These are phyloP conservation scores for Diaporthe velutina DNA, from an alignment of 2,329 filamentous ascomycete genomes.

Conservation along the genomic window DNA sequence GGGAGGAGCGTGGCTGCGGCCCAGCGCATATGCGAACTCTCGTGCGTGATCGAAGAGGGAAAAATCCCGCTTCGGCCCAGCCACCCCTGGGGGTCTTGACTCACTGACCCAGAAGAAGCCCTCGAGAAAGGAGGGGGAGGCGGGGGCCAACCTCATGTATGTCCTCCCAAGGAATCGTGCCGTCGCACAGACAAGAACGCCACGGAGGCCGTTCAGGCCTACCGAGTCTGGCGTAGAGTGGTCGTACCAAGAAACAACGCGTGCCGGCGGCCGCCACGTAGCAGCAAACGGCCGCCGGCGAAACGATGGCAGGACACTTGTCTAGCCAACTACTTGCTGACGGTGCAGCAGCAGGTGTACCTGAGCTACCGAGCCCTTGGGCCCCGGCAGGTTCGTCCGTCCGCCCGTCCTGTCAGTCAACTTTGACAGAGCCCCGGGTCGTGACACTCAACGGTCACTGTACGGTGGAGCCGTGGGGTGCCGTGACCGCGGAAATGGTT, in stretches of 20 bases:
- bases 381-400: background rate
- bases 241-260: too few relatives aligned
- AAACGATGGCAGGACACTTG: background rate
- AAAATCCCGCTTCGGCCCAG: background rate
- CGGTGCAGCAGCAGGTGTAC: background rate
- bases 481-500: background rate
- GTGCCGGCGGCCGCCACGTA: background rate
- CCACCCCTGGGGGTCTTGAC: background rate
- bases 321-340: background rate
- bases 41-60: background rate
- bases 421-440: conserved; percentile 24
- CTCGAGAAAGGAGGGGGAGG: background rate
- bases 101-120: background rate
- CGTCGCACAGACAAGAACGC: conserved; percentile 15
- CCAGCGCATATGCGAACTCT: background rate
- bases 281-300: conserved; percentile 1
- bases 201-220: background rate
- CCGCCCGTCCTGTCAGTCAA: background rate
- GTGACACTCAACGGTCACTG: background rate
- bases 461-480: background rate
- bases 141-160: background rate
- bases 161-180: background rate
- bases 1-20: background rate
- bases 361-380: background rate
- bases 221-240: conserved; percentile 17